Percentiles rank a stretch among this genome's conserved stretches.
Conservation (phyloP, 805 yeast genomes). For the Middelhovenomyces tepae region DNA sequence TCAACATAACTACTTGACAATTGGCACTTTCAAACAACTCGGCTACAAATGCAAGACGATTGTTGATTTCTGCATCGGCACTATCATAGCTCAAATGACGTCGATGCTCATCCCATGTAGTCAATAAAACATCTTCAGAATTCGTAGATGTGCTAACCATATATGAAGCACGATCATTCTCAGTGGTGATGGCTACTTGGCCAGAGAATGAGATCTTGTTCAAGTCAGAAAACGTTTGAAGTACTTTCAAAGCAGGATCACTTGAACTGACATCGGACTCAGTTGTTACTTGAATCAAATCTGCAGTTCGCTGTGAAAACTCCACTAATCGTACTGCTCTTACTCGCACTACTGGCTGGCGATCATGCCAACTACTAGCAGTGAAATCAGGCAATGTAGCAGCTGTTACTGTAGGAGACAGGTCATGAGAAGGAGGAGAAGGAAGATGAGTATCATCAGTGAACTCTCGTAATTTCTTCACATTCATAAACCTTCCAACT, state of each 20-base stretch:
- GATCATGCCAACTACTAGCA: not conserved
- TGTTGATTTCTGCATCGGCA: conserved; percentile 4
- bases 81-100: conserved; percentile 8
- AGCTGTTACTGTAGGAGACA: not conserved
- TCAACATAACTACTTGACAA: conserved; percentile 1
- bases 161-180: not conserved
- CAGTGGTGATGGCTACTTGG: not conserved
- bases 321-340: conserved; percentile 41
- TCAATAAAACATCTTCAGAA: conserved; percentile 1
- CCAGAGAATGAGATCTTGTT: conserved; percentile 1
- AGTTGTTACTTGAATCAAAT: conserved; percentile 56
- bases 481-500: too few species aligned
- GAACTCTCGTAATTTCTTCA: not conserved
- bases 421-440: not conserved
- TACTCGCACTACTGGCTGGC: not conserved
- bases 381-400: not conserved
- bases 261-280: conserved; percentile 14
- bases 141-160: not conserved
- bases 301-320: conserved; percentile 60
- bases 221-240: conserved; percentile 11
- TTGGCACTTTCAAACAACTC: conserved; percentile 1
- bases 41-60: conserved; percentile 1
- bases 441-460: conserved; percentile 17
- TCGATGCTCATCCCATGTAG: too few species aligned
- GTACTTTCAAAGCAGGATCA: conserved; percentile 12